Base-by-base conservation (phyloP, 225 moss, liverwort and hornwort genomes). In the Bryoerythrophyllum caledonicum region DNA sequence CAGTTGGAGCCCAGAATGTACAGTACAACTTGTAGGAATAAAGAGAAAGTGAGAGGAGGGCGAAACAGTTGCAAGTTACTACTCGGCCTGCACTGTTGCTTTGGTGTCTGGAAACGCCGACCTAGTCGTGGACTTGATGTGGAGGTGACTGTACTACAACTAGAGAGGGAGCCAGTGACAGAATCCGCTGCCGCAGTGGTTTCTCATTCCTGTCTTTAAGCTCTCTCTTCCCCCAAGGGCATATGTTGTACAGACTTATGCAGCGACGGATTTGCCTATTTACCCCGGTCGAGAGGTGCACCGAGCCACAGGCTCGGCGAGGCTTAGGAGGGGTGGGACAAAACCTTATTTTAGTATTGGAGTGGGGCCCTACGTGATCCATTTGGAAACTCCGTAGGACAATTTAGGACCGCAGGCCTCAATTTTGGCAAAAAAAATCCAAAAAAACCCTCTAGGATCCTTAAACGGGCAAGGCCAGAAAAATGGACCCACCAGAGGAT, bases 61-160 rank as follows among this genome's bases (percentile, higher is more conserved):
- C n/a, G 48, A 4, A 14, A 54, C 69, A 56, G 55, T 38, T 2
- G 16, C 35, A 0, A 16, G 16, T 38, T 38, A 2, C 55, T 38
- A 56, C 37, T 69, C 10, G 17, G 40, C 56, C 23, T 21, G 15
- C 23, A 78, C 78, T 70, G 74, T 82, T 78, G 59, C 74, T 82
- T 74, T 74, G 63, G 55, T 65, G 43, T 26, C 72, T 78, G 30
- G 11, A 13, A 43, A 60, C 61, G 16, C 70, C 70, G 70, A 38
- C 70, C 70, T 56, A 70, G 56, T 70, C 54, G 24, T 55, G 70
- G 37, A 70, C 70, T 55, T 14, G 55, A 55, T 38, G 25, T 4
- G 21, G 9, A 55, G 23, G 32, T 20, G 12, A 66, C 66, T 34
- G 59, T 59, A 24, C 7, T 16, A 68, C 11, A 46, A 60, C 70